Percentiles rank a stretch among this genome's conserved stretches.
Evolutionary conservation across 1,284 basidiomycete species (phyloP).

Genomic region (Inonotus obliquus): DNA sequence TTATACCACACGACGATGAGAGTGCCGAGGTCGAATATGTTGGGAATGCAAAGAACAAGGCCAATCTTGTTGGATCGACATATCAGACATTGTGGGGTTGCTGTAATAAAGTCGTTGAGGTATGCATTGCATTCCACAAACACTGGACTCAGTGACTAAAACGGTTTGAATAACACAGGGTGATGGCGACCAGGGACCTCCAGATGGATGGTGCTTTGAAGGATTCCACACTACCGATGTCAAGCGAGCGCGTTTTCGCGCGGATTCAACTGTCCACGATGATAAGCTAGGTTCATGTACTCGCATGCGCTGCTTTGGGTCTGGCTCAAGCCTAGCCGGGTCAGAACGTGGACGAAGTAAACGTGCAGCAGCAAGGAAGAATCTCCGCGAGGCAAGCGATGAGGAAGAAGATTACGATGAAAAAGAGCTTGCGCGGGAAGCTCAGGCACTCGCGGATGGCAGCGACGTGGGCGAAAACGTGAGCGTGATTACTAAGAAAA

Average conservation of each 20-base stretch:
- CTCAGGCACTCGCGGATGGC: slow-evolving; percentile 4
- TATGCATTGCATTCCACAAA: background rate
- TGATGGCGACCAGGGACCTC: slow-evolving; percentile 72
- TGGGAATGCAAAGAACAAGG: slow-evolving; percentile 26
- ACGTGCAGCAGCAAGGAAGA: slow-evolving; percentile 15
- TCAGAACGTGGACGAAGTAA: slow-evolving; percentile 6
- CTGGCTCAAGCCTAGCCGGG: background rate
- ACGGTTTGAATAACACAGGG: slow-evolving; percentile 31
- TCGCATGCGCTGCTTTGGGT: slow-evolving; percentile 21
- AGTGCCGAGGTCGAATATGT: slow-evolving; percentile 47
- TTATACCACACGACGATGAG: slow-evolving; percentile 52
- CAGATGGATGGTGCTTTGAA: slow-evolving; percentile 81
- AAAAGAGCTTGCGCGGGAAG: slow-evolving; percentile 16
- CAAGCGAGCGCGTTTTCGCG: slow-evolving; percentile 71
- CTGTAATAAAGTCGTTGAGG: slow-evolving; percentile 59
- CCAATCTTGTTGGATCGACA: slow-evolving; percentile 26
- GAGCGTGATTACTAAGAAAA: slow-evolving; percentile 1
- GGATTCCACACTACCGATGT: slow-evolving; percentile 70
- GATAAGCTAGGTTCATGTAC: slow-evolving; percentile 65
- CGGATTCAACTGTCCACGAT: slow-evolving; percentile 60
- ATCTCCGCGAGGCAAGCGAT: slow-evolving; percentile 12
- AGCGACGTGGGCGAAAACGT: slow-evolving; percentile 2
- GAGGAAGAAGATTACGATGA: slow-evolving; percentile 17
- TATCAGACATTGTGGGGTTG: slow-evolving; percentile 63
- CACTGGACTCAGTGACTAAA: background rate